These are phyloP conservation scores for Aspergillaceae sp. DNA, from an alignment of 2,329 filamentous ascomycete species.

Conservation along the genomic window DNA sequence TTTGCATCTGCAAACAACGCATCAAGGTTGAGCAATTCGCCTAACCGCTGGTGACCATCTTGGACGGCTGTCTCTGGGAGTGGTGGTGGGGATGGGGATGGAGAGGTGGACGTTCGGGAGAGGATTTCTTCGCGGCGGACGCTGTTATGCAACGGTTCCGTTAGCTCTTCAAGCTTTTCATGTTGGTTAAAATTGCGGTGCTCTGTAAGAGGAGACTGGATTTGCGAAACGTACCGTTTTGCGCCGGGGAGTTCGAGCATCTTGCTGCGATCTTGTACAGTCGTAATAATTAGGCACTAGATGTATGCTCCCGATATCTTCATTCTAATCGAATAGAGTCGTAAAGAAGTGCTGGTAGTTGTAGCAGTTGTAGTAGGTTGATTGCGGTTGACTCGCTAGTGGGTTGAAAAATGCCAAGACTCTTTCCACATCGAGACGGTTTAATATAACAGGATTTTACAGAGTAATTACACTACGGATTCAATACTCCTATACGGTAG, in stretches of 20 bases:
- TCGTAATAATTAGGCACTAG: neutral
- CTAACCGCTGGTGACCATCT: constrained; percentile 24
- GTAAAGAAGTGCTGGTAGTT: neutral
- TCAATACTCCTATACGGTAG: too few species aligned
- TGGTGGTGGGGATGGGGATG: constrained; percentile 22
- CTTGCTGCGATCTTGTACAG: neutral
- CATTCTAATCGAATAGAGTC: neutral
- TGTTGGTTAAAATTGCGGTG: neutral
- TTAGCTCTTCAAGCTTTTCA: too few species aligned
- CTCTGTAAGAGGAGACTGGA: neutral
- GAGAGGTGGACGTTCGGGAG: constrained; percentile 21
- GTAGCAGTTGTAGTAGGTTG: neutral
- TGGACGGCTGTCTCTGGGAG: constrained; percentile 16
- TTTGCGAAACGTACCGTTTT: constrained; percentile 22
- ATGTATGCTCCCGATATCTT: neutral
- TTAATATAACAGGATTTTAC: too few species aligned
- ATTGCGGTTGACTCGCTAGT: neutral
- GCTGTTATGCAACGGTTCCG: constrained; percentile 10
- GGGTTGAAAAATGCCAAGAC: neutral
- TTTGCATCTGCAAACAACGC: constrained; percentile 7
- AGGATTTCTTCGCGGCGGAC: constrained; percentile 30
- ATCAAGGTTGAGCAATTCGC: constrained; percentile 27
- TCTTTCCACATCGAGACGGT: neutral
- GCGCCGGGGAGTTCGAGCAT: constrained; percentile 32
- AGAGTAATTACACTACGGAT: too few species aligned